Percentiles rank a stretch among this genome's conserved stretches.
Conservation (phyloP, 2,329 filamentous ascomycete species). For the Trichoderma hamatum region DNA sequence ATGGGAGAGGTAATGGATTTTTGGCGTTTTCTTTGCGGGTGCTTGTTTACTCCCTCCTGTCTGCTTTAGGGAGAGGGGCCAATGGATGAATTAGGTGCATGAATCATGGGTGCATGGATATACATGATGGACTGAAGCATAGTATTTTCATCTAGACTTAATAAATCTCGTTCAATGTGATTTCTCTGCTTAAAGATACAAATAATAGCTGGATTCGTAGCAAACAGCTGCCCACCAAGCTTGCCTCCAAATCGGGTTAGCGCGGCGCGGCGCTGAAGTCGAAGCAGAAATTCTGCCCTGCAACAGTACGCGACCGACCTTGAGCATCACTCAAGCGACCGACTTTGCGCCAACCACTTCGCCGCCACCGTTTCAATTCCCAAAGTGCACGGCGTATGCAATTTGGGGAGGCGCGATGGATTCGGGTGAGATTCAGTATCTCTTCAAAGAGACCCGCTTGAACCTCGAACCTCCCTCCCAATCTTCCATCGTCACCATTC, state of each 20-base stretch:
- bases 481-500: slow-evolving; percentile 70
- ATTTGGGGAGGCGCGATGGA: slow-evolving; percentile 71
- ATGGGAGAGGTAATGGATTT: slow-evolving; percentile 34
- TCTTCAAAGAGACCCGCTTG: slow-evolving; percentile 86
- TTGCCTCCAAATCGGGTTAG: slow-evolving; percentile 44
- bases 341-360: slow-evolving; percentile 35
- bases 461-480: slow-evolving; percentile 75
- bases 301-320: slow-evolving; percentile 38
- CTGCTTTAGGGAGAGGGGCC: background rate
- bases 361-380: slow-evolving; percentile 26
- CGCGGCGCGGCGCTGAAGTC: slow-evolving; percentile 35
- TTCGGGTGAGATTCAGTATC: slow-evolving; percentile 61
- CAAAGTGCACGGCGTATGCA: slow-evolving; percentile 30
- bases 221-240: slow-evolving; percentile 32
- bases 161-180: background rate
- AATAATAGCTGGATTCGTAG: background rate
- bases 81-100: slow-evolving; percentile 1
- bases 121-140: background rate
- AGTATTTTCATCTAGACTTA: background rate
- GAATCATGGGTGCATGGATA: background rate
- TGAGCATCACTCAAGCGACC: slow-evolving; percentile 29
- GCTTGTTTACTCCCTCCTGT: slow-evolving; percentile 14
- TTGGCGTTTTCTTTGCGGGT: slow-evolving; percentile 39
- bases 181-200: background rate
- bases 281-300: slow-evolving; percentile 40